Evolutionary conservation across 1,284 basidiomycete species (phyloP), one percentile per base, ranked within the genome.

Genomic region (Melampsora larici-populina): DNA sequence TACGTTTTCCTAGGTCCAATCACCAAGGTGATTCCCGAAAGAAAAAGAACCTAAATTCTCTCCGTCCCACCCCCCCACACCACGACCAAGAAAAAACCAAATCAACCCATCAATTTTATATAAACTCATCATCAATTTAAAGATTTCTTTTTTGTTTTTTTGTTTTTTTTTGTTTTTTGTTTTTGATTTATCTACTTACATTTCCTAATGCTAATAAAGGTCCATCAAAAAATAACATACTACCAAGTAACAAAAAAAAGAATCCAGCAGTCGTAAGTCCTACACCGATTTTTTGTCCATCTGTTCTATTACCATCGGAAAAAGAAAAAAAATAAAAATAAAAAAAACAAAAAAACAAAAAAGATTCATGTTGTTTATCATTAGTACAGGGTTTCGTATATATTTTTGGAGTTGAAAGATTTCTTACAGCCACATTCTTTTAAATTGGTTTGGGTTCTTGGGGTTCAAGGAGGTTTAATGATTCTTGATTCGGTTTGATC

Each of bases 201-300:
- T 99, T 99, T 82, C 96, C 97, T 18, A 99, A 89, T 26, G 97
- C 97, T 60, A 99, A 88, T 13, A 99, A 87, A n/a, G 95, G 92
- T 67, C 93, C 93, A 85, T 99, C 97, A 81, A 99, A 99, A 87
- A 99, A 92, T 79, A 99, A 89, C 86, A 99, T 88, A 71, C 98
- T 89, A 64, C 97, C 97, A 63, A 99, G 87, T 82, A 98, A 87
- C 90, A 98, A 94, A 88, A 99, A 99, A 80, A 97, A 87, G 60
- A 89, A 90, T 79, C 97, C 97, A 81, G 97, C 97, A n/a, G 96
- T 94, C 70, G 96, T 97, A 81, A 99, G 89, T 70, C 93, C 96
- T 71, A 98, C 95, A 70, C 84, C 82, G 73, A 84, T 83, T 67
- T 84, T 78, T 51, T 73, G 55, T 21, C 31, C 63, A 46, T 71